A percentile compares a stretch with the other conserved stretches of the same genome.
Evolutionary conservation across 192 early-diverging fungal genomes (phyloP).

Genomic region (Backusella circina): DNA sequence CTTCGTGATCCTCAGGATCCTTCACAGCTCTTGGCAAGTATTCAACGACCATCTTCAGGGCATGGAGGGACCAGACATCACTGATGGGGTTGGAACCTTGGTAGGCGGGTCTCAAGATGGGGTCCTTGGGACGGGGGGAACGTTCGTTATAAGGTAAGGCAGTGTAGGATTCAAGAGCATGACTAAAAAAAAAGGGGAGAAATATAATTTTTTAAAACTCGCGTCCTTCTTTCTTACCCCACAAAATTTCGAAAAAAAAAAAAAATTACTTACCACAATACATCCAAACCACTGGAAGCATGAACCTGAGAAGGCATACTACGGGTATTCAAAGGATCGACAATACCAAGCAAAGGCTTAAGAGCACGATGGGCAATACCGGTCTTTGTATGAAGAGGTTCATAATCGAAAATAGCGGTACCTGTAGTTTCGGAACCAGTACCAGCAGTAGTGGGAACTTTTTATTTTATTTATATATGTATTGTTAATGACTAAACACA

Average conservation of each 20-base stretch:
- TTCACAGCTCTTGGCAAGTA: conserved; percentile 73
- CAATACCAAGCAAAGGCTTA: conserved; percentile 81
- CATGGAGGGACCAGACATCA: conserved; percentile 85
- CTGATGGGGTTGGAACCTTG: conserved; percentile 92
- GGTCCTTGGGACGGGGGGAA: conserved; percentile 74
- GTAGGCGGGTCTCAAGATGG: conserved; percentile 82
- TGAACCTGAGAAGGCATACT: conserved; percentile 86
- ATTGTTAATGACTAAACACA: too few species aligned
- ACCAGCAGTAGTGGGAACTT: conserved; percentile 46
- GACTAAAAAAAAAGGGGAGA: conserved; percentile 45
- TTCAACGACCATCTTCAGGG: conserved; percentile 76
- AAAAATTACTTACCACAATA: conserved; percentile 50
- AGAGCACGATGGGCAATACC: conserved; percentile 84
- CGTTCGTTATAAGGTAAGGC: conserved; percentile 82
- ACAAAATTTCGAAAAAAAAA: neutral
- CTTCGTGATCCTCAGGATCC: conserved; percentile 61
- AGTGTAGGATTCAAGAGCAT: conserved; percentile 89
- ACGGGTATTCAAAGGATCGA: conserved; percentile 85
- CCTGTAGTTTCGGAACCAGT: conserved; percentile 91
- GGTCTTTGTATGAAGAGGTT: conserved; percentile 79
- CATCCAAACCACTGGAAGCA: conserved; percentile 83
- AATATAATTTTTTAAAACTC: conserved; percentile 1
- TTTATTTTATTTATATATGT: neutral
- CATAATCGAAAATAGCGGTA: conserved; percentile 92
- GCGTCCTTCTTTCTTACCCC: neutral